Evolutionary conservation across 179 eudicot species (phyloP), one percentile per base, ranked within the genome.

Genomic region (Actinidia arguta): DNA sequence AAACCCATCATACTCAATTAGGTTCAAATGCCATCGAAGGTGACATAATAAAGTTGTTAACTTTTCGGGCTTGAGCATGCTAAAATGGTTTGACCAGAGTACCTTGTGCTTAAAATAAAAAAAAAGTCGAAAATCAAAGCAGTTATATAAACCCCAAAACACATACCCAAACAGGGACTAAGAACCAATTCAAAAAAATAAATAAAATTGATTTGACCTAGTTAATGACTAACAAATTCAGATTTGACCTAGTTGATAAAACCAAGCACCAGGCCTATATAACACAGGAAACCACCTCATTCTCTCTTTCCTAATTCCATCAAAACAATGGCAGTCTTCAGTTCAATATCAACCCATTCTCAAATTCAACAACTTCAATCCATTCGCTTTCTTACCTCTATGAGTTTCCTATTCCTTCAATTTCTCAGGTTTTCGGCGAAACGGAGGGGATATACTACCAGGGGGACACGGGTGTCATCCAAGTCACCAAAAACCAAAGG

Each of bases 401-500:
- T 82, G 59, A 7, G 71, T 22, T 47, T 85, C 44, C 20, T 82
- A 1, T 56, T 75, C 75, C 11, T 89, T 89, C 82, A 83, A 86
- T 54, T 89, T 87, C 62, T 8, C 89, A 13, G n/a, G 42, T 44
- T 89, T 0, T 87, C 54, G 16, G 39, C 80, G n/a, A 88, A 80
- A 78, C 44, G 56, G 4, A 25, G 52, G 80, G 55, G n/a, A 84
- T 88, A 16, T 0, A 0, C 39, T 81, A 16, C 64, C 58, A 83
- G 74, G 86, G 88, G 3, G 87, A 88, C 10, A 69, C 50, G 6
- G 78, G 58, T 3, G 79, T 70, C 1, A 81, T 90, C 63, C 86
- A 85, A 52, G 81, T 90, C 54, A 88, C 90, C 59, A 86, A 18
- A 31, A 87, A 88, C 56, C 85, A 80, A 46, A 54, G 9, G 11